Percentiles rank a stretch among this genome's conserved stretches.
phyloP scores from a whole-genome alignment of 441 rosid species.

The Euphorbia celastroides region DNA sequence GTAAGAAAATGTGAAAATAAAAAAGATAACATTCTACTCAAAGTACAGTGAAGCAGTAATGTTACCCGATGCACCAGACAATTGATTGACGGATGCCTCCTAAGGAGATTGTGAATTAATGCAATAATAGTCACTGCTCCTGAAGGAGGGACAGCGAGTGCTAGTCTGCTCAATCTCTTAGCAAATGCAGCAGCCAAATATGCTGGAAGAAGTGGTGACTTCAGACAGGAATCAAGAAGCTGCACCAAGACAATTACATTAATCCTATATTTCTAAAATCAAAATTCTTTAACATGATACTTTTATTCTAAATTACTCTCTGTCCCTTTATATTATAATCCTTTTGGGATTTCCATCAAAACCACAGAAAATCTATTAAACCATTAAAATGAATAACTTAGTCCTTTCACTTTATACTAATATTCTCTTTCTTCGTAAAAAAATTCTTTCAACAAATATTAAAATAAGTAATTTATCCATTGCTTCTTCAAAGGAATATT shows the following conservation, averaged over 20 bases:
- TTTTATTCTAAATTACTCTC: not conserved
- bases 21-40: not conserved
- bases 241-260: conserved; percentile 32
- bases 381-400: no score
- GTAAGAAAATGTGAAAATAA: not conserved
- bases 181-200: conserved; percentile 91
- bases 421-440: no score
- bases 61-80: conserved; percentile 81
- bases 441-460: no score
- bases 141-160: conserved; percentile 75
- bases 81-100: conserved; percentile 88
- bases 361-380: no score
- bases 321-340: no score
- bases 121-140: conserved; percentile 78
- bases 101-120: conserved; percentile 72
- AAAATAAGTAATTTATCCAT: no score
- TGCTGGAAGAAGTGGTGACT: conserved; percentile 89
- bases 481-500: no score
- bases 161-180: conserved; percentile 76
- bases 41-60: not conserved
- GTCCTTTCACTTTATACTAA: no score
- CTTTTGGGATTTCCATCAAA: no score
- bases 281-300: not conserved
- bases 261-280: not conserved
- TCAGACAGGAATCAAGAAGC: conserved; percentile 94